These are phyloP conservation scores for Zoysia pacifica DNA, from an alignment of 176 grass and related monocot genomes.

Conservation along the genomic window DNA sequence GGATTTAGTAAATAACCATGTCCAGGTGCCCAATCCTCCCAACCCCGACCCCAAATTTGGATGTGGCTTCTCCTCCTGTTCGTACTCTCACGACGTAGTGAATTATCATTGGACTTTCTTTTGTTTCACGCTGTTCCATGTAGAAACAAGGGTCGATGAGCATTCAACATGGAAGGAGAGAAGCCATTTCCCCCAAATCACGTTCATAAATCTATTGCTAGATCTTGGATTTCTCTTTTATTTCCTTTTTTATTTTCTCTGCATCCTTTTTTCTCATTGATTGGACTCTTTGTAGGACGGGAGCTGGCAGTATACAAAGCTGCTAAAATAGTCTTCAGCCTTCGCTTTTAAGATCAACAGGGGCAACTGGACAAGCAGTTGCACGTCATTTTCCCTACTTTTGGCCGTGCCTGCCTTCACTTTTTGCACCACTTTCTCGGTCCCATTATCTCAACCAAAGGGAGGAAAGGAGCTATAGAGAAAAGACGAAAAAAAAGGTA, in stretches of 20 bases:
- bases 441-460: slow-evolving; percentile 43
- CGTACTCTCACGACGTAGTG: background rate
- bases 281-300: slow-evolving; percentile 33
- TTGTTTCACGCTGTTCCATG: too few species aligned
- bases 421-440: slow-evolving; percentile 44
- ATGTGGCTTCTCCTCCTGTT: background rate
- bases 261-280: slow-evolving; percentile 24
- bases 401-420: slow-evolving; percentile 25
- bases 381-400: slow-evolving; percentile 48
- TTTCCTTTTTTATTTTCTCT: background rate
- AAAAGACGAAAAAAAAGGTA: slow-evolving; percentile 14
- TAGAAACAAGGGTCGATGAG: too few species aligned
- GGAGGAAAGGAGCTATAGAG: background rate
- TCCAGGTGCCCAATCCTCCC: background rate
- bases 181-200: background rate
- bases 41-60: too few species aligned
- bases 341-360: slow-evolving; percentile 38
- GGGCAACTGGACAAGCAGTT: slow-evolving; percentile 35
- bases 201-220: slow-evolving; percentile 5
- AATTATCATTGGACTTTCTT: too few species aligned
- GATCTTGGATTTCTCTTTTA: slow-evolving; percentile 22
- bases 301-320: slow-evolving; percentile 33
- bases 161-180: too few species aligned
- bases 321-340: slow-evolving; percentile 26
- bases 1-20: background rate